Percentiles rank a stretch among this genome's conserved stretches.
phyloP scores from a whole-genome alignment of 2,329 filamentous ascomycete genomes.

The Emmonsia crescens region DNA sequence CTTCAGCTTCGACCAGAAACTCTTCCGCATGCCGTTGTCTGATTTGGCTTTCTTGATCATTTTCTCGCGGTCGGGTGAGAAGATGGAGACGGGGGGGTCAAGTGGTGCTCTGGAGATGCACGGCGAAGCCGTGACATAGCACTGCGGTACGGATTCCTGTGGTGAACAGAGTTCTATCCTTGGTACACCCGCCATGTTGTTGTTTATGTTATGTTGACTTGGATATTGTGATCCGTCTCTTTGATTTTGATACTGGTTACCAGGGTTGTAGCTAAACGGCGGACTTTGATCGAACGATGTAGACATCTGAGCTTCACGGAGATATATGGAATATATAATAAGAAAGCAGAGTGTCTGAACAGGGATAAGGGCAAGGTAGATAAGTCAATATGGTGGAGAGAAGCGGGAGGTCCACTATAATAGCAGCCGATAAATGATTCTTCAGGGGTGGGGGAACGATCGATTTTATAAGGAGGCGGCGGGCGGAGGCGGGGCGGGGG shows the following conservation, averaged over 20 bases:
- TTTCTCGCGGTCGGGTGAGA: background rate
- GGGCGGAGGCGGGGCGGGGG: background rate
- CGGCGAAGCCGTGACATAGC: background rate
- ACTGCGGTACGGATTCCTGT: background rate
- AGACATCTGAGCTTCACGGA: too few relatives aligned
- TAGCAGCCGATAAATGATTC: background rate
- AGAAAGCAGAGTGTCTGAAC: too few relatives aligned
- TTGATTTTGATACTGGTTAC: background rate
- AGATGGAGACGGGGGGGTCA: background rate
- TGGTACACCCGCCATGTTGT: background rate
- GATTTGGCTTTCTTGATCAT: slow-evolving; percentile 3
- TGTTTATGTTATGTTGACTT: background rate
- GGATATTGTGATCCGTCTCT: background rate
- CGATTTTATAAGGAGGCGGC: background rate
- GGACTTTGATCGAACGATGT: background rate
- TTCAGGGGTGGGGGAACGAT: background rate
- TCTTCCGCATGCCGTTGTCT: slow-evolving; percentile 6
- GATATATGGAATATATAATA: too few relatives aligned
- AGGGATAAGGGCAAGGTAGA: background rate
- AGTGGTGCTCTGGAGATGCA: background rate
- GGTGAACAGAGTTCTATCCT: background rate
- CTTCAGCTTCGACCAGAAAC: slow-evolving; percentile 9
- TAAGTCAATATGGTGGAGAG: background rate
- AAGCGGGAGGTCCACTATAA: background rate
- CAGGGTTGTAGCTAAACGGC: background rate